These are phyloP conservation scores for Penicillium sp. DNA, from an alignment of 2,329 filamentous ascomycete species.

Conservation along the genomic window DNA sequence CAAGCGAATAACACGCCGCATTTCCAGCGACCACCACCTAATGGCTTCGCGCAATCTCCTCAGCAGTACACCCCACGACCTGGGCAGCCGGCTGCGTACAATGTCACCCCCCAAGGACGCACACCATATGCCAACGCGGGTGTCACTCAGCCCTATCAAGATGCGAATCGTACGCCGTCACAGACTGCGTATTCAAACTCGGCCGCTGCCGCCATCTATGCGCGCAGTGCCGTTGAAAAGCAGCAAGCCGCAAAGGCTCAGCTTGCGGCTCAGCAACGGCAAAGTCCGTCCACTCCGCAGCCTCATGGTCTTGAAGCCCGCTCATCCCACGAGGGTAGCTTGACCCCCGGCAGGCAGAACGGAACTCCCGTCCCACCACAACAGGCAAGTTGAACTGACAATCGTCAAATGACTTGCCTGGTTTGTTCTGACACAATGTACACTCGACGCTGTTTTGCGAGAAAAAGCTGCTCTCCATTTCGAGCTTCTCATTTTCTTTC, in stretches of 20 bases:
- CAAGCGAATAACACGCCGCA: constrained; percentile 40
- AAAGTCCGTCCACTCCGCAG: constrained; percentile 38
- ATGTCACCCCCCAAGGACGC: constrained; percentile 36
- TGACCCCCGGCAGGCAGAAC: constrained; percentile 37
- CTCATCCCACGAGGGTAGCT: constrained; percentile 37
- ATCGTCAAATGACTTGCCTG: neutral
- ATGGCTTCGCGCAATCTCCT: constrained; percentile 39
- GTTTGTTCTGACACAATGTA: neutral
- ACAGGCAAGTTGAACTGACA: constrained; percentile 3
- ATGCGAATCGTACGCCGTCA: constrained; percentile 33
- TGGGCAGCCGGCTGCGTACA: constrained; percentile 35
- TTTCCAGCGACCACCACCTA: constrained; percentile 43
- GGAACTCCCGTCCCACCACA: constrained; percentile 33
- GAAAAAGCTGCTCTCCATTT: neutral
- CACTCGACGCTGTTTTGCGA: neutral
- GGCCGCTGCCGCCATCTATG: constrained; percentile 38
- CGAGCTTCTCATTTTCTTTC: neutral
- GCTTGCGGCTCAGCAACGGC: constrained; percentile 34
- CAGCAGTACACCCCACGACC: constrained; percentile 40
- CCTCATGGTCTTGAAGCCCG: constrained; percentile 28
- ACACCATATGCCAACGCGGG: constrained; percentile 38
- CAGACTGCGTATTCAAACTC: constrained; percentile 37
- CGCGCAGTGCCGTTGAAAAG: constrained; percentile 40
- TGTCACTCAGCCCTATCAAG: constrained; percentile 29
- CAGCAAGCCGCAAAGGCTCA: constrained; percentile 45